Evolutionary conservation across 1,284 basidiomycete species (phyloP), one percentile per base, ranked within the genome.

Genomic region (Cryptococcus depauperatus): DNA sequence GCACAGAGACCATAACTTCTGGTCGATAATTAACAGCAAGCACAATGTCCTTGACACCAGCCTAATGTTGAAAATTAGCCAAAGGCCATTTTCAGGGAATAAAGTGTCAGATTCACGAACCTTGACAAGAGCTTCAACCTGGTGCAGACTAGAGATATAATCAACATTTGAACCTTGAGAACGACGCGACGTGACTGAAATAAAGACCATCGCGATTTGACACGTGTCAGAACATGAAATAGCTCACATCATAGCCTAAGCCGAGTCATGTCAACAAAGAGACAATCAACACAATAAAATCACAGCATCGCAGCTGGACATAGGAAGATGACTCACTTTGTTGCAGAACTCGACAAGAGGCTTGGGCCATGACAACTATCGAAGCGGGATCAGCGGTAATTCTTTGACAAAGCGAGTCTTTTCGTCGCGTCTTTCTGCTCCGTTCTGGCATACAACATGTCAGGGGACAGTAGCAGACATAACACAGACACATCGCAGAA

Each of bases 1-100:
- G 63, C 26, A 76, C 69, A 16, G 73, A 68, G 39, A 76, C 74
- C 75, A 76, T 76, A 53, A 76, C 74, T 57, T 75, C 74, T 16
- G 74, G 74, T 39, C 74, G 66, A 63, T 75, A 75, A 65, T 75
- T 75, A 60, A 76, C 75, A 28, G 75, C 75, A 43, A 76, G 71
- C 40, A 76, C 75, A 51, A 76, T 72, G 58, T 76, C 74, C 57
- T 71, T 75, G 59, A 76, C 75, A 43, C 75, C 75, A 47, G 74
- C 75, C 71, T 74, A 50, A n/a, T n/a, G n/a, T n/a, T n/a, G n/a
- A 11, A 33, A 19, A 37, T 26, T 18, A 25, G 6, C 5, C 32
- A n/a, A n/a, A n/a, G n/a, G 10, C 32, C 32, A 33, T 6, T 4
- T 4, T 4, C n/a, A 33, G 18, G 28, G 11, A 7, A 18, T 10